phyloP scores from a whole-genome alignment of 2,329 filamentous ascomycete genomes.

The Claviceps citrina region DNA sequence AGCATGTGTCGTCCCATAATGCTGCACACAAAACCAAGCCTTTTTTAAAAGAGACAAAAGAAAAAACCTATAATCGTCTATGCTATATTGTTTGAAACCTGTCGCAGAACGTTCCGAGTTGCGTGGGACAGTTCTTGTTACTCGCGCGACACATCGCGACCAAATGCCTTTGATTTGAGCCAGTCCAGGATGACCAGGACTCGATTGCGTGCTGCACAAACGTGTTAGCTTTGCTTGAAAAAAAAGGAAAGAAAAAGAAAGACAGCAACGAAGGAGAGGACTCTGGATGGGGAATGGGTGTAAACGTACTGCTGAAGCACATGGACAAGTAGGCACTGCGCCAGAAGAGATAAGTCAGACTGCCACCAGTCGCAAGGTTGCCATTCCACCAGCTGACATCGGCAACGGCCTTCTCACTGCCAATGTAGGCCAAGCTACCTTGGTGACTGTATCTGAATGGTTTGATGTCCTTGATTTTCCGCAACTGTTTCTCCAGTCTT shows the following conservation, averaged over 20 bases:
- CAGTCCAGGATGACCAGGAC: slow-evolving; percentile 87
- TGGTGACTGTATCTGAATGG: slow-evolving; percentile 98
- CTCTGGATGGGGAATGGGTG: too few species aligned
- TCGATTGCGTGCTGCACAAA: slow-evolving; percentile 63
- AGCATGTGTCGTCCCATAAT: too few species aligned
- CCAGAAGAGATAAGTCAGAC: slow-evolving; percentile 96
- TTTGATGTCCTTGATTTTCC: slow-evolving; percentile 83
- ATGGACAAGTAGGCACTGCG: slow-evolving; percentile 95
- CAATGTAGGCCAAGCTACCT: slow-evolving; percentile 92
- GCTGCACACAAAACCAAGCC: too few species aligned
- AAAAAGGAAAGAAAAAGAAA: background rate
- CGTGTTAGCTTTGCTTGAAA: slow-evolving; percentile 9
- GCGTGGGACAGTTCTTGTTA: slow-evolving; percentile 25
- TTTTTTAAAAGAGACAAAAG: too few species aligned
- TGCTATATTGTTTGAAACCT: background rate
- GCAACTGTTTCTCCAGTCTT: slow-evolving; percentile 68
- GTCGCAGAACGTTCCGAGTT: background rate
- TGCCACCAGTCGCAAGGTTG: slow-evolving; percentile 85
- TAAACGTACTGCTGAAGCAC: slow-evolving; percentile 95
- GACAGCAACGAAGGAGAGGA: background rate
- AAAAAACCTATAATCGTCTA: too few species aligned
- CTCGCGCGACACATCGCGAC: slow-evolving; percentile 82
- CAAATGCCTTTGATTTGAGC: slow-evolving; percentile 93
- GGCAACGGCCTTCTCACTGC: slow-evolving; percentile 91
- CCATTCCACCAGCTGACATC: slow-evolving; percentile 96